Evolutionary conservation across 2,329 filamentous ascomycete species (phyloP), one percentile per base, ranked within the genome.

Genomic region (Sporothrix variecibatus): DNA sequence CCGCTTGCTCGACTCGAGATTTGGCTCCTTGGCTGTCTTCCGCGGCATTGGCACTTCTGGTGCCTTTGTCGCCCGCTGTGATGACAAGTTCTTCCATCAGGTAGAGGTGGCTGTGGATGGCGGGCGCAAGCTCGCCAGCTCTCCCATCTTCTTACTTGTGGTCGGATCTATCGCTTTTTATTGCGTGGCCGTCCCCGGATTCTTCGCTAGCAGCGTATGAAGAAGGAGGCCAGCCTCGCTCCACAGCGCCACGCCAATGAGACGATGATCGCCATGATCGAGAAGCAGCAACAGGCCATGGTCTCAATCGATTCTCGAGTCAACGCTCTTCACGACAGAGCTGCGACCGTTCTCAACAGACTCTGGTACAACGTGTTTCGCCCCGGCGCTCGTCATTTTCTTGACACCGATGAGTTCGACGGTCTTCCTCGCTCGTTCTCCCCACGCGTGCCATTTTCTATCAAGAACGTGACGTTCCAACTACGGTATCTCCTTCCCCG

Each of bases 361-460:
- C 56, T 71, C 28, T 73, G 72, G 72, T 62, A 53, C 67, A 71
- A 71, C 11, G 72, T 71, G n/a, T 71, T 73, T 31, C 68, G 67
- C 31, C 51, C 56, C 26, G 72, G 72, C 20, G 67, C 72, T 8
- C 53, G 67, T 28, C 67, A 53, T 3, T 26, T 56, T 58, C 68
- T 73, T 12, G 23, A 23, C 5, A 26, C 15, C 8, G 40, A 53
- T n/a, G 72, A 73, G 67, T 15, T 26, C 23, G 43, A 65, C 26
- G 0, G 23, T 1, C 56, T 73, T 23, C 67, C 72, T 9, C 31
- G 43, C 12, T 31, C 15, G 9, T 40, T 71, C n/a, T 46, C 53
- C 34, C 17, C 43, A n/a, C 64, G 67, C 5, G 53, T 65, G 43
- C 67, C 56, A 26, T 12, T 51, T 38, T 11, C 7, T 11, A 38